Conservation (phyloP, 2,329 filamentous ascomycete species). For the Alternaria incomplexa region DNA sequence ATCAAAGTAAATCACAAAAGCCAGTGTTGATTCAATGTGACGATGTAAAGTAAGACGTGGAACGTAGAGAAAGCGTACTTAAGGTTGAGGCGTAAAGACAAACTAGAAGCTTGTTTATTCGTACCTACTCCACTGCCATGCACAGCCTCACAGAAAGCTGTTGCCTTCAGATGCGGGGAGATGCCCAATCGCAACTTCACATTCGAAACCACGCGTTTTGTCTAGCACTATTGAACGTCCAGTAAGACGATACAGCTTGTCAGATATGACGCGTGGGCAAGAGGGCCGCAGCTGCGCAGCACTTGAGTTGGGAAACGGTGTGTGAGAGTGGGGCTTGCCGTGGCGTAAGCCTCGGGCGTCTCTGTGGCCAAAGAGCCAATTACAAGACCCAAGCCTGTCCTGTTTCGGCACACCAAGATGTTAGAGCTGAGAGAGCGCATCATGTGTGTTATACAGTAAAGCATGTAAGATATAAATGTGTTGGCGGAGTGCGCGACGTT, state of each 20-base stretch:
- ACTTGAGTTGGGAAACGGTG: neutral
- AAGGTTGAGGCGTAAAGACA: neutral
- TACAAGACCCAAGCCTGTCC: neutral
- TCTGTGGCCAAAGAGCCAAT: neutral
- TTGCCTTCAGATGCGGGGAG: constrained; percentile 13
- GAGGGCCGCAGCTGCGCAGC: neutral
- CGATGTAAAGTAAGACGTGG: neutral
- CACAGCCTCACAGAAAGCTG: constrained; percentile 10
- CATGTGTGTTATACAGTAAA: neutral
- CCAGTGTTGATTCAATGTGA: neutral
- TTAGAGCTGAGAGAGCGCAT: neutral
- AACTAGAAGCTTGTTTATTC: constrained; percentile 6
- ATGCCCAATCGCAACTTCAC: constrained; percentile 14
- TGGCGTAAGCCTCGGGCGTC: neutral
- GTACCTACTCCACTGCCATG: neutral
- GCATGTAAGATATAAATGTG: neutral
- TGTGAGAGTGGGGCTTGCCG: constrained; percentile 8
- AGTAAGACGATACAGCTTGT: neutral
- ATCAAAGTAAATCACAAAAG: neutral
- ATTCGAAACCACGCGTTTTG: constrained; percentile 2
- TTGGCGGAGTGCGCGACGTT: neutral
- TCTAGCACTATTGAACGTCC: neutral
- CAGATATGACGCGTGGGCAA: neutral
- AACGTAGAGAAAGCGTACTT: neutral
- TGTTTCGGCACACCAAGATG: neutral